Base-by-base conservation (phyloP, 2,329 filamentous ascomycete genomes). In the Exserohilum rostratum region DNA sequence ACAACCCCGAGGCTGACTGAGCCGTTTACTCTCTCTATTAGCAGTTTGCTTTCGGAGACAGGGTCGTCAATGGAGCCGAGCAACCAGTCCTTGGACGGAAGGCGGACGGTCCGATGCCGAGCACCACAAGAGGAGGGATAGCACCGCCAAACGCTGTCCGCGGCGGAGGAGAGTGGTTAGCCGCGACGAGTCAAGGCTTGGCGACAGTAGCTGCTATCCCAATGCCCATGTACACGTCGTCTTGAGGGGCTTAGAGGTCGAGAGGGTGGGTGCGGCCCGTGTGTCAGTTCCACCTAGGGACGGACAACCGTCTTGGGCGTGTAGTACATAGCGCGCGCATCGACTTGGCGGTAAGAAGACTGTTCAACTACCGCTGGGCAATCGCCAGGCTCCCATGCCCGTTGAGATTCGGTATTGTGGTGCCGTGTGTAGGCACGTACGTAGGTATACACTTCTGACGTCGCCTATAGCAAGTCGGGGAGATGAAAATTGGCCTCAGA, bases 21-120 rank as follows among this genome's bases (percentile, higher is more conserved):
- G 7, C 30, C 17, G 38, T 50, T 45, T 25, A 25, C 22, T 25
- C 22, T 25, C 22, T 25, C 22, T 25, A 25, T 25, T 25, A 25
- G n/a, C n/a, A n/a, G n/a, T 25, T 25, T 25, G 4, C 22, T 7
- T 59, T 33, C 48, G 55, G 56, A 33, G 38, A 47, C 33, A 17
- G 13, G 33, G 13, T 35, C 15, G 33, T 35, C 13, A 35, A 35
- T n/a, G 42, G 38, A 27, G 27, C 25, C 22, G 9, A 35, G 31
- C 18, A 34, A 39, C 25, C 5, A 47, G 40, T 33, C 50, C 47
- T 45, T 58, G 61, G 55, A 57, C 62, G 51, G 62, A 65, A 51
- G 38, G 44, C 57, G 58, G 53, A 60, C 50, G 49, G 55, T 53
- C 58, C 55, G 61, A 40, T 57, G 46, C 65, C 64, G 66, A 68